Conservation (phyloP, 345 rosid species). For the Nasturtium officinale region DNA sequence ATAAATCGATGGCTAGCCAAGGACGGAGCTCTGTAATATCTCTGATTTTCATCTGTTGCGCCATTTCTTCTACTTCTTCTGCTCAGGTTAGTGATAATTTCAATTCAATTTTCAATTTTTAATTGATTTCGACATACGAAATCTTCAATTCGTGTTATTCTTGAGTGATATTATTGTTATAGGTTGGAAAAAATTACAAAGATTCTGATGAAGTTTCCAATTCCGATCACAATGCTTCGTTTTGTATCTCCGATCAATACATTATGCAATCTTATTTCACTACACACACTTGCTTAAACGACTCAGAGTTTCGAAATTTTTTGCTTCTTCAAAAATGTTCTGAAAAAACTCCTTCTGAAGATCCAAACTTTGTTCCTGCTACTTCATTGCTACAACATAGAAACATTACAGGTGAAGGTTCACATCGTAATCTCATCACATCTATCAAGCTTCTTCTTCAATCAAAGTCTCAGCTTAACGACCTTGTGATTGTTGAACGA, state of each 20-base stretch:
- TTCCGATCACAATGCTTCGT: not conserved
- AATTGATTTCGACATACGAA: not conserved
- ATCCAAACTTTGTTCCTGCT: constrained; percentile 26
- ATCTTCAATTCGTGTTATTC: not conserved
- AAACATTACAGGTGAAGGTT: constrained; percentile 75
- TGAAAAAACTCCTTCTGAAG: constrained; percentile 40
- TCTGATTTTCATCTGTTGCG: constrained; percentile 16
- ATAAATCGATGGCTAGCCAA: constrained; percentile 24
- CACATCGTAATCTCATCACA: constrained; percentile 74
- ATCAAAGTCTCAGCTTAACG: constrained; percentile 41
- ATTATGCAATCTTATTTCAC: constrained; percentile 63
- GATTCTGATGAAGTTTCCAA: constrained; percentile 9
- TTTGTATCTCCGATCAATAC: constrained; percentile 44
- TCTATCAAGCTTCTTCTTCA: constrained; percentile 50
- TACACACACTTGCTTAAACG: constrained; percentile 48
- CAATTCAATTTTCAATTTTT: constrained; percentile 7
- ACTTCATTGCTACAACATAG: constrained; percentile 47
- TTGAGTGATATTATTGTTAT: not conserved
- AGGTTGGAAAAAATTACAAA: constrained; percentile 16
- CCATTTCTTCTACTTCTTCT: constrained; percentile 1
- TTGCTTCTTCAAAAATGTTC: constrained; percentile 42
- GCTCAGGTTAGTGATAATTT: constrained; percentile 14
- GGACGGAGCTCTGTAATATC: constrained; percentile 2
- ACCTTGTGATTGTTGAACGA: constrained; percentile 61
- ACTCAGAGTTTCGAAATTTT: constrained; percentile 54